Percentiles rank a stretch among this genome's conserved stretches.
These are phyloP conservation scores for Bjerkandera adusta DNA, from an alignment of 1,284 basidiomycete genomes.

Conservation along the genomic window DNA sequence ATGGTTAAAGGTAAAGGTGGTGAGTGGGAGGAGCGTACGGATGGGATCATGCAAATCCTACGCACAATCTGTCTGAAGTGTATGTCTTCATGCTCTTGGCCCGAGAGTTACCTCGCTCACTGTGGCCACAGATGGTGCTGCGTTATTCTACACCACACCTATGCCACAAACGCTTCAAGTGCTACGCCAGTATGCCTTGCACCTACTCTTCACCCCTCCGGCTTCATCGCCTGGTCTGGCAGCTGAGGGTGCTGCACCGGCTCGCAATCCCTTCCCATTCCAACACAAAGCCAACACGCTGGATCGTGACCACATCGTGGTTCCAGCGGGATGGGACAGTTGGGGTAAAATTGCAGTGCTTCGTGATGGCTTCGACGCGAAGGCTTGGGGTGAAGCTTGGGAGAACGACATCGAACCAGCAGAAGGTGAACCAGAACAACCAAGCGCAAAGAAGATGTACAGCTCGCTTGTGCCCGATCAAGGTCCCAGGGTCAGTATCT, in stretches of 20 bases:
- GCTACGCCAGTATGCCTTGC: constrained; percentile 85
- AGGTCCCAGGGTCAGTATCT: constrained; percentile 56
- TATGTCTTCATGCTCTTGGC: constrained; percentile 28
- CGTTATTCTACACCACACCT: constrained; percentile 88
- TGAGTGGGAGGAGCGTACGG: constrained; percentile 94
- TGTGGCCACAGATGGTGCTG: constrained; percentile 74
- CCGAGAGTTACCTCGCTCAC: neutral
- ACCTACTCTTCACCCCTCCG: constrained; percentile 80
- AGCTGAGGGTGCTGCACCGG: constrained; percentile 52
- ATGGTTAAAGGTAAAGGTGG: constrained; percentile 86
- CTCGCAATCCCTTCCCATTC: constrained; percentile 83
- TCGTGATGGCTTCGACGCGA: constrained; percentile 89
- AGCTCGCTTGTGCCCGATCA: constrained; percentile 67
- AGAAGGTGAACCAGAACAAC: constrained; percentile 38
- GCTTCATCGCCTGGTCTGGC: constrained; percentile 55
- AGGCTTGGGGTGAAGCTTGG: constrained; percentile 82
- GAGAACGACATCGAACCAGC: constrained; percentile 58
- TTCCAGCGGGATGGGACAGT: constrained; percentile 96
- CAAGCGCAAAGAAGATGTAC: constrained; percentile 59
- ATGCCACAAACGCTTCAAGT: constrained; percentile 78
- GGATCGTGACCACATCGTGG: constrained; percentile 88
- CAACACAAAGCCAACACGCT: constrained; percentile 85
- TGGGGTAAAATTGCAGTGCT: constrained; percentile 95
- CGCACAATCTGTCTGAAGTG: constrained; percentile 91
- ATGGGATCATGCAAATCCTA: constrained; percentile 93